phyloP scores from a whole-genome alignment of 2,329 filamentous ascomycete species.

The Venturia pyrina region DNA sequence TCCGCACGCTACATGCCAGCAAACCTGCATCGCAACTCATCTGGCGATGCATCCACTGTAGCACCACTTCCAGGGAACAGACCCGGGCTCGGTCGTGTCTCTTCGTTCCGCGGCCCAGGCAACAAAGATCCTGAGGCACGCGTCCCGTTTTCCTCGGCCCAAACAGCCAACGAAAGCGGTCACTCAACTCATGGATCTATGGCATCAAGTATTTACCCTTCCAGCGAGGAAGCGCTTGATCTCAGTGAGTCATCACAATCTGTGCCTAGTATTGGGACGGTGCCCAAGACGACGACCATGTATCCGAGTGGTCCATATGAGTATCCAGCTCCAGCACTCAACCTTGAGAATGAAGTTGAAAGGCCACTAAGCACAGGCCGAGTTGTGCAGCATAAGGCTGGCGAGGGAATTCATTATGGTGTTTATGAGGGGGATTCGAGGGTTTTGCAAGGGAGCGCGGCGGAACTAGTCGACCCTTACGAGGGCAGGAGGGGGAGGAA shows the following conservation, averaged over 20 bases:
- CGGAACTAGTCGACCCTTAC: slow-evolving; percentile 9
- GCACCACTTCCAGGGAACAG: neutral
- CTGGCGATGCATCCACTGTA: neutral
- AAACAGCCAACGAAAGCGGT: neutral
- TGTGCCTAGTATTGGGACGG: neutral
- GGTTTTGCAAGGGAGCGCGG: slow-evolving; percentile 5
- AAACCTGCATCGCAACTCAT: neutral
- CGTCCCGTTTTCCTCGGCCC: slow-evolving; percentile 4
- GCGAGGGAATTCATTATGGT: slow-evolving; percentile 10
- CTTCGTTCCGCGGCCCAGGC: slow-evolving; percentile 9
- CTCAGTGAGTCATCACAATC: neutral
- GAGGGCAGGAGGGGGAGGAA: neutral
- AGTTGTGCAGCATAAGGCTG: slow-evolving; percentile 2
- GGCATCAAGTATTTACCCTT: slow-evolving; percentile 5
- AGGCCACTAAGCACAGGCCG: slow-evolving; percentile 12
- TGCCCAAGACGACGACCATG: neutral
- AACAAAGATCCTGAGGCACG: slow-evolving; percentile 10
- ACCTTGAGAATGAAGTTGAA: neutral
- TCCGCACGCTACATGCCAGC: slow-evolving; percentile 1
- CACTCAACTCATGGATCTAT: neutral
- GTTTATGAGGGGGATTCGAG: neutral
- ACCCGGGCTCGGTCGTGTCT: neutral
- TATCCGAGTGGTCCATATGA: neutral
- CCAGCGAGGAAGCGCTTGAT: slow-evolving; percentile 3
- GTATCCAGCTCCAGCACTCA: neutral